Base-by-base conservation (phyloP, 805 yeast species). In the Kazachstania psychrophila region DNA sequence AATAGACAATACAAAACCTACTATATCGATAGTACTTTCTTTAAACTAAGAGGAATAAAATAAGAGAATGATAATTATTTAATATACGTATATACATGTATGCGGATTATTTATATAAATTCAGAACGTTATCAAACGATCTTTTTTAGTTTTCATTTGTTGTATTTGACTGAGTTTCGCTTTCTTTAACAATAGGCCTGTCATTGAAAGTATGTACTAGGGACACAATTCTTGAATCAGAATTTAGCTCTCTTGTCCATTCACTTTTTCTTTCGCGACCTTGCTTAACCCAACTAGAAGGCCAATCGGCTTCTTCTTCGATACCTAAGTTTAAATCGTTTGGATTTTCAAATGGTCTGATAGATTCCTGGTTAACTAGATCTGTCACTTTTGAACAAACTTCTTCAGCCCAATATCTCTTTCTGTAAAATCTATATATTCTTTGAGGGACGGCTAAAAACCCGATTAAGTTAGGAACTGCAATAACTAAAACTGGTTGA, bases 221-320 rank as follows among this genome's bases (percentile, higher is more conserved):
- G 3, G 33, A 31, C 4, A 38, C 28, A 13, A 89, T 74, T 41
- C 95, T 65, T 7, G 73, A 75, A 53, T 89, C 97, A 20, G 73
- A 73, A 6, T 54, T 65, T 32, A 88, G 63, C 19, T 80, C 88
- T 51, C 77, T 76, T 38, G 79, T 76, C 98, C 98, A 89, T 56
- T 89, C 96, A 45, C 94, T 80, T 28, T 73, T 64, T 45, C 75
- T 79, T 36, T 75, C 81, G 32, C 60, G 55, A n/a, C 95, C 95
- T 40, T 69, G 70, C 46, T 75, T 69, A 23, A 84, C 81, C 95
- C 96, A 89, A 40, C 71, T 70, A 37, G 65, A 59, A 11, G 96
- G 95, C 96, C 96, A 89, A 45, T 84, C 89, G 5, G 58, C 51
- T 54, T 88, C 96, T 56, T 87, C 96, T 28, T 66, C 75, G 14